phyloP scores from a whole-genome alignment of 225 moss, liverwort and hornwort genomes.

The Climacium dendroides region DNA sequence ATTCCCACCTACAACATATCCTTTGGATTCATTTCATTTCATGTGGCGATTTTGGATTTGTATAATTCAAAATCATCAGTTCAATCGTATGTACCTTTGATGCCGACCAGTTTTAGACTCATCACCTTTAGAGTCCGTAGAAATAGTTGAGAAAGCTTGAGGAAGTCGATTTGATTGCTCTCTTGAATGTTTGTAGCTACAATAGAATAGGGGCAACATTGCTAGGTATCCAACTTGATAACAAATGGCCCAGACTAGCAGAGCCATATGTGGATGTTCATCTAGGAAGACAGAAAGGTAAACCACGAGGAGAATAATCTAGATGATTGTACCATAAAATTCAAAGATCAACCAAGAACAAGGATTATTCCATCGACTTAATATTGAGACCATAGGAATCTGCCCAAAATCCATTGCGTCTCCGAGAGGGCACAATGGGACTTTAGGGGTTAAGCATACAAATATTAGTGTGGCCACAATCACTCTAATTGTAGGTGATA shows the following conservation, averaged over 20 bases:
- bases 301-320: constrained; percentile 11
- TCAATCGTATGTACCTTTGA: background rate
- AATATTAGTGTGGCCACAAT: too few relatives aligned
- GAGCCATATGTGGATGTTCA: constrained; percentile 11
- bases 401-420: too few relatives aligned
- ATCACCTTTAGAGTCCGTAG: background rate
- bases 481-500: too few relatives aligned
- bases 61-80: background rate
- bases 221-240: constrained; percentile 15
- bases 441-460: too few relatives aligned
- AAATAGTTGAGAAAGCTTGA: background rate
- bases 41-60: background rate
- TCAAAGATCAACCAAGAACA: constrained; percentile 11
- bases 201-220: constrained; percentile 4
- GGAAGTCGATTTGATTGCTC: constrained; percentile 3
- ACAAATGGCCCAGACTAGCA: constrained; percentile 2
- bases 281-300: constrained; percentile 2
- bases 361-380: background rate
- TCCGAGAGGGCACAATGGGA: too few relatives aligned
- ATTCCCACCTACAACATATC: fast-evolving
- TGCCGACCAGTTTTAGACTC: background rate
- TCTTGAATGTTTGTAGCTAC: background rate
- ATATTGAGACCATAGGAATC: too few relatives aligned
- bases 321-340: background rate
- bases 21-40: background rate